Base-by-base conservation (phyloP, 2,329 filamentous ascomycete species). In the Fusarium cicatricum region DNA sequence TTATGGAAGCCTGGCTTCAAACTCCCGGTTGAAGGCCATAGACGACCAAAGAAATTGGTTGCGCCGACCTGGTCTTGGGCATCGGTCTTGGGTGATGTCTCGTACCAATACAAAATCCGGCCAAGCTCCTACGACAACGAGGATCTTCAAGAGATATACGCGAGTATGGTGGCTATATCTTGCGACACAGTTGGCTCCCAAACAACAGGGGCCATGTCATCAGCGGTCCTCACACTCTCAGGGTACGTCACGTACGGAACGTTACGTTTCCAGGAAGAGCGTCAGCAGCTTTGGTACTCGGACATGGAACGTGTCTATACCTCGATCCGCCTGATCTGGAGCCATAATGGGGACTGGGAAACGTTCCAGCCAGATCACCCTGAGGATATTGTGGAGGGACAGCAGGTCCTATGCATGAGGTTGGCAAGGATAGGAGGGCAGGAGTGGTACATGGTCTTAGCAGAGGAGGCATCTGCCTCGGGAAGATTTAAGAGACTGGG, bases 21-120 rank as follows among this genome's bases (percentile, higher is more conserved):
- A n/a, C 6, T 5, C 11, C 0, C 5, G 9, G 3, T 29, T 14
- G 9, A 17, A 21, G 21, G 5, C n/a, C 15, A 14, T 7, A 4
- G 14, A 0, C 17, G 12, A 8, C 53, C 48, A 6, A 32, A 45
- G 12, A 3, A 31, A 16, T 60, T 48, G 56, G 47, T 43, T 14
- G 56, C 56, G 2, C 56, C 56, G 9, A 60, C 32, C 12, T 59
- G 56, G 56, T 59, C 56, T 0, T 59, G 56, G 56, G 56, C 56
- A 3, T 59, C 56, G 4, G 11, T 52, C 31, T 34, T 40, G 12
- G 42, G 43, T 2, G 52, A 52, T 6, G 33, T 56, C 28, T 21
- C 40, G 5, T 59, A 56, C 31, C 36, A 44, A 14, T 37, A 59
- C 16, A 41, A 23, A 11, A 15, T n/a, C 2, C 28, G 41, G 31